Base-by-base conservation (phyloP, 2,329 filamentous ascomycete genomes). In the Mariannaea elegans region DNA sequence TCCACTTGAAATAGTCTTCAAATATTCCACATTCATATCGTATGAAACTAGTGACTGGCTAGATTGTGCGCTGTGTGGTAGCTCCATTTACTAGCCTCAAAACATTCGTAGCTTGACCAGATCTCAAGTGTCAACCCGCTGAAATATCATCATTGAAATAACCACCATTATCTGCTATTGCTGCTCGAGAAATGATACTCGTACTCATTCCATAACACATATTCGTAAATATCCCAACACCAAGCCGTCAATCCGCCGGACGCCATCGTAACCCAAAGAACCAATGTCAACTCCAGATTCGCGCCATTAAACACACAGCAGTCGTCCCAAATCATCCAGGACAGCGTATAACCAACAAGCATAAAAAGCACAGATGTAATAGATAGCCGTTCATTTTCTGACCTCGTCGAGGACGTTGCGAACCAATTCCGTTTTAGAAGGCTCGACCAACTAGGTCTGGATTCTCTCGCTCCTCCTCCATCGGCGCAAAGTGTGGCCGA, bases 401-500 rank as follows among this genome's bases (percentile, higher is more conserved):
- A 10, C 39, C 32, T 48, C 18, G n/a, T 41, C 24, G 21, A 14
- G 12, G 3, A 7, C 27, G 18, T 16, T 27, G 5, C 24, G 24
- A 27, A 6, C 9, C 24, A 9, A 9, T 27, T 5, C 24, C 21
- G 19, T 23, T 49, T n/a, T 21, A 62, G 18, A 49, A n/a, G 10
- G 59, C 59, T 41, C 61, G 63, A 5, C 66, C 64, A 56, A 56
- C 54, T 49, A 56, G 48, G 16, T 61, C 59, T 7, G 71, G 64
- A 42, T 74, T 69, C 53, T 75, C 76, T 38, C 70, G 65, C 69
- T 78, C 74, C 60, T 78, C 75, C 5, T 68, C 67, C 8, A 71
- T 70, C 10, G 75, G 69, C 3, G 71, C 71, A 39, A 78, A 78
- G 21, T 67, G 68, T 23, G 72, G 71, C 13, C 70, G 64, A 44